Percentiles rank a stretch among this genome's conserved stretches.
Evolutionary conservation across 805 yeast genomes (phyloP).

Genomic region (Barnettozyma populi): DNA sequence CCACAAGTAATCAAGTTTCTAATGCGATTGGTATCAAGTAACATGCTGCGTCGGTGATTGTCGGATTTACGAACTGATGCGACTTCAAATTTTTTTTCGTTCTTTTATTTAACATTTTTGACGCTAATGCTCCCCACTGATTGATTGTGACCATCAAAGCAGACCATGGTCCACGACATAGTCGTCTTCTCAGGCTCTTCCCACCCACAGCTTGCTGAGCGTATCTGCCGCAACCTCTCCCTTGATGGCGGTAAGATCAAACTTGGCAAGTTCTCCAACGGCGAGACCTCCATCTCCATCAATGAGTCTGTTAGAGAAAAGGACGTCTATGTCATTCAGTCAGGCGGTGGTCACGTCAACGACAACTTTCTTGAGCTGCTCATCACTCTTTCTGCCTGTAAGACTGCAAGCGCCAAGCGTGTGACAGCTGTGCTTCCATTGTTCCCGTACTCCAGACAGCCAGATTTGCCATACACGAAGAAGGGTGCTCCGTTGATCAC

Average conservation of each 20-base stretch:
- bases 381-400: conserved; percentile 89
- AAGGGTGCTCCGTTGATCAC: conserved; percentile 57
- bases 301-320: conserved; percentile 90
- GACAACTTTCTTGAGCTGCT: conserved; percentile 94
- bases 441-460: conserved; percentile 94
- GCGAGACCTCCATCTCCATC: conserved; percentile 87
- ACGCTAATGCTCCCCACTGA: neutral
- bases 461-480: conserved; percentile 81
- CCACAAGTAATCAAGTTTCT: too few relatives aligned
- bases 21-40: too few relatives aligned
- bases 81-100: neutral
- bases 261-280: conserved; percentile 72
- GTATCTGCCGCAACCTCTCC: conserved; percentile 75
- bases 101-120: neutral
- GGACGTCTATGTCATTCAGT: conserved; percentile 92
- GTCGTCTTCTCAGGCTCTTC: conserved; percentile 89
- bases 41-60: neutral
- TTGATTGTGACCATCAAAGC: neutral
- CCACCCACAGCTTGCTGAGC: conserved; percentile 69
- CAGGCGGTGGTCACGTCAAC: conserved; percentile 78
- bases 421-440: conserved; percentile 94
- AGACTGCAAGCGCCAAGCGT: conserved; percentile 95
- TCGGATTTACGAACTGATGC: neutral
- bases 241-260: conserved; percentile 63
- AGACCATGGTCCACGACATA: conserved; percentile 60